phyloP scores from a whole-genome alignment of 2,329 filamentous ascomycete genomes.

The Monosporascus sp. region DNA sequence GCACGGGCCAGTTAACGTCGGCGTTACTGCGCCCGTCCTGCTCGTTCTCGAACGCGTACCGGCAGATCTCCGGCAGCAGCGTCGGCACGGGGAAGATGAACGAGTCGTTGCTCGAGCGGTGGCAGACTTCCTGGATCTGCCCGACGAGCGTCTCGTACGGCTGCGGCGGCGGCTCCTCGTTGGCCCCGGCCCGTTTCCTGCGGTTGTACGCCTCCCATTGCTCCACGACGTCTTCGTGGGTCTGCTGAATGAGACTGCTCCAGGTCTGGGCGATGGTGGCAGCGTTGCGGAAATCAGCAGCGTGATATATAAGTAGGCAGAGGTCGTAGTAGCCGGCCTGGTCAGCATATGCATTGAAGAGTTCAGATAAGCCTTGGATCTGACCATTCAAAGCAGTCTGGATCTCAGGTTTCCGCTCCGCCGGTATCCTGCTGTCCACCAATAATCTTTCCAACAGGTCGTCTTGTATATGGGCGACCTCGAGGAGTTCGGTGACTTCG shows the following conservation, averaged over 20 bases:
- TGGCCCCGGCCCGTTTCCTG: slow-evolving; percentile 23
- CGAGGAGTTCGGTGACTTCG: slow-evolving; percentile 78
- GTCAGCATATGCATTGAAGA: slow-evolving; percentile 92
- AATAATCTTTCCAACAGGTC: slow-evolving; percentile 77
- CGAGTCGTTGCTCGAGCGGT: slow-evolving; percentile 59
- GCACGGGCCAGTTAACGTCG: slow-evolving; percentile 51
- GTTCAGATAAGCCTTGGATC: slow-evolving; percentile 70
- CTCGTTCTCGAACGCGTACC: slow-evolving; percentile 53
- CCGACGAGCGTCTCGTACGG: slow-evolving; percentile 68
- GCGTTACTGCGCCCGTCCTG: slow-evolving; percentile 55
- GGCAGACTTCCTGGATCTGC: slow-evolving; percentile 59
- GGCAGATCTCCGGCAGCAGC: slow-evolving; percentile 58
- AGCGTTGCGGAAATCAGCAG: slow-evolving; percentile 84
- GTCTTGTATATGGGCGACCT: slow-evolving; percentile 92
- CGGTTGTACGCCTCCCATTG: slow-evolving; percentile 33
- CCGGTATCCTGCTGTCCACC: slow-evolving; percentile 63
- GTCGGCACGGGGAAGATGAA: slow-evolving; percentile 60
- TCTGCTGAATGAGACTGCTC: slow-evolving; percentile 71
- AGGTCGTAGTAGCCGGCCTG: slow-evolving; percentile 91
- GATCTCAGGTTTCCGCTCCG: slow-evolving; percentile 59
- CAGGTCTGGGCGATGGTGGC: slow-evolving; percentile 81
- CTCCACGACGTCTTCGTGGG: slow-evolving; percentile 52
- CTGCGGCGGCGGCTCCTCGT: slow-evolving; percentile 38
- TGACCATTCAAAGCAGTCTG: slow-evolving; percentile 67
- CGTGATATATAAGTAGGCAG: slow-evolving; percentile 86